These are phyloP conservation scores for Xenoacremonium recifei DNA, from an alignment of 2,329 filamentous ascomycete species.

Conservation along the genomic window DNA sequence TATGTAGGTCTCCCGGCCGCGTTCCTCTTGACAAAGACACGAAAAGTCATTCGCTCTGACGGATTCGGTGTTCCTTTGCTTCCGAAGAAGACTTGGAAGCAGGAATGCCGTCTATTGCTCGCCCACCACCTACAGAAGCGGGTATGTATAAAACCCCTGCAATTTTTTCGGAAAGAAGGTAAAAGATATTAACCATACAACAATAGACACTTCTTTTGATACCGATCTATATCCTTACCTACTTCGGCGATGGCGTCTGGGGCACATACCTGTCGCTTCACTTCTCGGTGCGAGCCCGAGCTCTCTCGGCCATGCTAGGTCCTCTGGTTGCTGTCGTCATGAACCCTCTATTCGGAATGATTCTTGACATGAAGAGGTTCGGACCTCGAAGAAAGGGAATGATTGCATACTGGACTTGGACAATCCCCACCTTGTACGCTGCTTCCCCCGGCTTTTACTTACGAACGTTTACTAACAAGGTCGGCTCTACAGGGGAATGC, in stretches of 20 bases:
- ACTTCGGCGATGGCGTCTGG: constrained; percentile 37
- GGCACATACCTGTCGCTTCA: constrained; percentile 33
- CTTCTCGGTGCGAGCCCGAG: constrained; percentile 32
- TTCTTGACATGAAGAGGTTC: no score
- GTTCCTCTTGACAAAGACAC: constrained; percentile 6
- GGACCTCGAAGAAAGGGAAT: no score
- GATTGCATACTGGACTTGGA: no score
- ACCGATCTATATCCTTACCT: constrained; percentile 35
- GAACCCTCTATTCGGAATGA: no score
- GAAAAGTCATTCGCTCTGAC: constrained; percentile 7
- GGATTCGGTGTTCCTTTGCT: constrained; percentile 5
- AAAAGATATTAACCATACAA: background rate
- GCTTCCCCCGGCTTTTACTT: no score
- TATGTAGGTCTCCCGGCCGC: constrained; percentile 8
- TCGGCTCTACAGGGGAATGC: no score
- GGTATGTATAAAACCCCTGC: background rate
- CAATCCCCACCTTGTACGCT: no score
- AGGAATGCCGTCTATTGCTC: constrained; percentile 4
- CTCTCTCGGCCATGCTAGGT: constrained; percentile 14
- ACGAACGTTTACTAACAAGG: no score
- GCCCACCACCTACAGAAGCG: constrained; percentile 7
- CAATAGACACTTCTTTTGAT: constrained; percentile 32
- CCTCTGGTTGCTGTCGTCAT: no score
- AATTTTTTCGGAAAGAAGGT: background rate
- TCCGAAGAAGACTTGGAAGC: constrained; percentile 6